phyloP scores from a whole-genome alignment of 2,329 filamentous ascomycete species.

The Thelonectria olida region DNA sequence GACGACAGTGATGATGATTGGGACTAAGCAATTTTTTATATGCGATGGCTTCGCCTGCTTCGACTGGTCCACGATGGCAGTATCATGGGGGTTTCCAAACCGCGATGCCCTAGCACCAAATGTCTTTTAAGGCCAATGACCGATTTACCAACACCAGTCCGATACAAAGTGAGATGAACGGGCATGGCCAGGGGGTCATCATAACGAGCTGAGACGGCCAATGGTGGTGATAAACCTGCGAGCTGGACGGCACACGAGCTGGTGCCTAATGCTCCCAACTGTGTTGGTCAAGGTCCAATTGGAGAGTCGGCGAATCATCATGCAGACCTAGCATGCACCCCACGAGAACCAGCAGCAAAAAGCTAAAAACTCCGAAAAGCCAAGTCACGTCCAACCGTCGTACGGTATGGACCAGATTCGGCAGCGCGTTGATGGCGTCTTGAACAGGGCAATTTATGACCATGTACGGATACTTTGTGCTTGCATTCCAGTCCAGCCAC shows the following conservation, averaged over 20 bases:
- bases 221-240: too few relatives aligned
- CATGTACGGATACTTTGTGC: neutral
- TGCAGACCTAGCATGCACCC: neutral
- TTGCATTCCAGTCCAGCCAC: too few relatives aligned
- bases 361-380: constrained; percentile 3
- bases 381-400: neutral
- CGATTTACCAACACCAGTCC: neutral
- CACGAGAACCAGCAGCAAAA: constrained; percentile 1
- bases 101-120: neutral
- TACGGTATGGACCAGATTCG: neutral
- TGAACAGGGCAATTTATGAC: neutral
- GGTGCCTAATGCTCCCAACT: constrained; percentile 11
- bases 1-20: constrained; percentile 68
- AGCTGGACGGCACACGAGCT: constrained; percentile 6
- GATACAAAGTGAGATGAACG: neutral
- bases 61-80: neutral
- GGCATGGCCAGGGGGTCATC: neutral
- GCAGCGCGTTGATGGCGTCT: constrained; percentile 9
- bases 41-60: neutral
- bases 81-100: constrained; percentile 2
- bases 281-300: neutral
- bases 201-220: neutral
- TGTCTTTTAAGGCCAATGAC: neutral
- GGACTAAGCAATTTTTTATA: constrained; percentile 57
- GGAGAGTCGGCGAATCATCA: neutral